Conservation (phyloP, 2,329 filamentous ascomycete genomes). For the Gnomoniopsis sp. region DNA sequence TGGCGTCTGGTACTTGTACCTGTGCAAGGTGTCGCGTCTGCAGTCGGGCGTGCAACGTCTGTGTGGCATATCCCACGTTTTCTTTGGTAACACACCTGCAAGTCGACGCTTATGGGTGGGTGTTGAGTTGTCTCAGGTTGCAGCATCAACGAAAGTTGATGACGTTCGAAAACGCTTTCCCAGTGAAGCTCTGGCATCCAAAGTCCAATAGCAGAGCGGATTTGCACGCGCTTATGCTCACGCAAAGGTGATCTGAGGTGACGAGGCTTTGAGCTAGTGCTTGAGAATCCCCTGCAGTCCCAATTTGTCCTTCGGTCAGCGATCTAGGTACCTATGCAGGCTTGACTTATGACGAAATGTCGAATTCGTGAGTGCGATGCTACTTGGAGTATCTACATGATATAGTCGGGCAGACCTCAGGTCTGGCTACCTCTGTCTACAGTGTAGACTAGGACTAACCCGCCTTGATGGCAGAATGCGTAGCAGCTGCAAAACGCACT, state of each 20-base stretch:
- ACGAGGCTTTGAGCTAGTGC: neutral
- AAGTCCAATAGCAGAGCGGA: neutral
- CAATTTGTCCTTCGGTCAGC: constrained; percentile 16
- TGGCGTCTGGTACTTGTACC: neutral
- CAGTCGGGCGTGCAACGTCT: neutral
- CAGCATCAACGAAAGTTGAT: neutral
- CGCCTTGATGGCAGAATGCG: neutral
- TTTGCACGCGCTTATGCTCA: constrained; percentile 1
- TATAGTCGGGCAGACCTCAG: neutral
- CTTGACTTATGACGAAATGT: constrained; percentile 5
- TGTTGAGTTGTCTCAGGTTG: neutral
- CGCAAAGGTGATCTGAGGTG: neutral
- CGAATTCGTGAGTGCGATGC: neutral
- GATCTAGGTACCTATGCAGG: constrained; percentile 1
- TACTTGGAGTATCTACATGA: neutral
- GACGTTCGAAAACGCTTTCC: neutral
- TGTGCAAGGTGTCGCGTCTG: neutral
- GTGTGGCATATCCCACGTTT: constrained; percentile 10
- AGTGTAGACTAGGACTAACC: neutral
- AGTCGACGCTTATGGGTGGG: neutral
- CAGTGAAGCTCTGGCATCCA: neutral
- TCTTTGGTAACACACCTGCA: neutral
- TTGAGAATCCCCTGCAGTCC: neutral
- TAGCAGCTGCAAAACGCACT: neutral
- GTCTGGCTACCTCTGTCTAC: too few species aligned